Conservation (phyloP, 129 eudicot species). For the Tagetes patula region DNA sequence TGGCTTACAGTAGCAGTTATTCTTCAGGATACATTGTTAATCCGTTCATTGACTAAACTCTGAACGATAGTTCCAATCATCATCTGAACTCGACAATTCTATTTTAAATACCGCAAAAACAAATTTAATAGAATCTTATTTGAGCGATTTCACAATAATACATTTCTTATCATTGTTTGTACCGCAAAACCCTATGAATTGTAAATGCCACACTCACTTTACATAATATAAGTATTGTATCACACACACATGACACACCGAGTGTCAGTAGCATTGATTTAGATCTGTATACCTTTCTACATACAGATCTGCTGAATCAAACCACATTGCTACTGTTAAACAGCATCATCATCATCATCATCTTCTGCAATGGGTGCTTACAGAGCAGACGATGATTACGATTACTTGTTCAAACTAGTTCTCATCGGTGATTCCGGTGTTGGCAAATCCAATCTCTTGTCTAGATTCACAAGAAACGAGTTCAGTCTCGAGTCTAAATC, state of each 20-base stretch:
- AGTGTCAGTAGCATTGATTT: not conserved
- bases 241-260: not conserved
- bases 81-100: too few species aligned
- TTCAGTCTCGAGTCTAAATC: slow-evolving; percentile 51
- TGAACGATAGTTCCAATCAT: too few species aligned
- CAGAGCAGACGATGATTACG: slow-evolving; percentile 61
- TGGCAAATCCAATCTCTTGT: slow-evolving; percentile 43
- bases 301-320: slow-evolving; percentile 30
- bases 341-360: not conserved
- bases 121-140: too few species aligned
- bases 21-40: too few species aligned
- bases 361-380: slow-evolving; percentile 43
- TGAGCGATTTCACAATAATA: too few species aligned
- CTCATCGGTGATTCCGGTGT: slow-evolving; percentile 50
- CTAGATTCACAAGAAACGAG: slow-evolving; percentile 47
- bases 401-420: slow-evolving; percentile 49
- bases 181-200: slow-evolving; percentile 10
- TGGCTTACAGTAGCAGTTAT: too few species aligned
- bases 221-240: too few species aligned
- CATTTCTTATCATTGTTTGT: too few species aligned
- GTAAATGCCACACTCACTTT: slow-evolving; percentile 4
- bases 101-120: too few species aligned
- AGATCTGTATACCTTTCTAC: slow-evolving; percentile 29
- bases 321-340: slow-evolving; percentile 15
- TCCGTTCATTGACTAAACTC: too few species aligned